phyloP scores from a whole-genome alignment of 2,329 filamentous ascomycete species.

The Apiospora hydei region DNA sequence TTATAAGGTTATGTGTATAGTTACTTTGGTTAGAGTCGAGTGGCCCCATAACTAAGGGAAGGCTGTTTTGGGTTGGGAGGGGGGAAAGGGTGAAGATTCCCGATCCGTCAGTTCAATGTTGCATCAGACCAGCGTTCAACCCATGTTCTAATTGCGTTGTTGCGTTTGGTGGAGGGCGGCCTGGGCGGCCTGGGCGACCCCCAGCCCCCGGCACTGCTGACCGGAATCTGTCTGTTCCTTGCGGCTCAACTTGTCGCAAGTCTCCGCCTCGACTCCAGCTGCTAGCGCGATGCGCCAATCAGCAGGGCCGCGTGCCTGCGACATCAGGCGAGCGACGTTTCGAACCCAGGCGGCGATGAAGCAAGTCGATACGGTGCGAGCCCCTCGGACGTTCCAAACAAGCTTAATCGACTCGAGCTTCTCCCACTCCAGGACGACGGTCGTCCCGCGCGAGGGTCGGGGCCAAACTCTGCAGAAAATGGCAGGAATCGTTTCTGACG shows the following conservation, averaged over 20 bases:
- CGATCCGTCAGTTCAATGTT: slow-evolving; percentile 3
- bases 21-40: slow-evolving; percentile 2
- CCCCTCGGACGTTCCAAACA: slow-evolving; percentile 24
- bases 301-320: slow-evolving; percentile 27
- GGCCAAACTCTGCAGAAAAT: neutral
- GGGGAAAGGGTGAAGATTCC: slow-evolving; percentile 29
- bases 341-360: slow-evolving; percentile 47
- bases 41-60: neutral
- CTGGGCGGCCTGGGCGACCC: too few species aligned
- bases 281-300: slow-evolving; percentile 34
- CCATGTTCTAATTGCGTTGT: slow-evolving; percentile 20
- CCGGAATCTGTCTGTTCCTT: slow-evolving; percentile 31
- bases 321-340: slow-evolving; percentile 48
- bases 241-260: slow-evolving; percentile 47
- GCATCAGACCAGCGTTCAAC: neutral
- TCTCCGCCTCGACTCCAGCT: slow-evolving; percentile 26
- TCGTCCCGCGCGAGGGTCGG: neutral
- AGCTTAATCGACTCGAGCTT: slow-evolving; percentile 20
- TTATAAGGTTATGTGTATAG: slow-evolving; percentile 9
- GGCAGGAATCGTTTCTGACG: neutral
- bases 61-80: slow-evolving; percentile 9
- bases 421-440: neutral
- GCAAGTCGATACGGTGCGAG: slow-evolving; percentile 45
- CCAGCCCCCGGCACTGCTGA: slow-evolving; percentile 39
- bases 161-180: slow-evolving; percentile 39